Evolutionary conservation across 345 rosid species (phyloP).

Genomic region (Hibiscus mutabilis): DNA sequence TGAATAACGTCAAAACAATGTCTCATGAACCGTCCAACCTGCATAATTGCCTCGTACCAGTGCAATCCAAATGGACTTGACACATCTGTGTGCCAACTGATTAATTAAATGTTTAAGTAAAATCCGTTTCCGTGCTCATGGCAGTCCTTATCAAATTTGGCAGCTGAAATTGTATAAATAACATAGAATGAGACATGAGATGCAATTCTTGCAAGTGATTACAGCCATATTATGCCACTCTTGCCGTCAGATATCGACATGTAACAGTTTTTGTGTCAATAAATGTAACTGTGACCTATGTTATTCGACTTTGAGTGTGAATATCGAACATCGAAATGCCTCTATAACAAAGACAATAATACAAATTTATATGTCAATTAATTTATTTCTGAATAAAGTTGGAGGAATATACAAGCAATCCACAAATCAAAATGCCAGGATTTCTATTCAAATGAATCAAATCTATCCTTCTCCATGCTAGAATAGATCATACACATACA

Average conservation of each 20-base stretch:
- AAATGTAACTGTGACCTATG: background rate
- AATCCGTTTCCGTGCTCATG: too few species aligned
- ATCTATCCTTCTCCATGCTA: slow-evolving; percentile 19
- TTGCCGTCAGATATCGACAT: background rate
- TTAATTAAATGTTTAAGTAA: too few species aligned
- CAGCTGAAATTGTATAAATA: too few species aligned
- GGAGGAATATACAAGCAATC: background rate
- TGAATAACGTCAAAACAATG: background rate
- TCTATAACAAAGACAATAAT: too few species aligned
- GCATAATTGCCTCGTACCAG: background rate
- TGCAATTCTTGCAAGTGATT: background rate
- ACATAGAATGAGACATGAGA: too few species aligned
- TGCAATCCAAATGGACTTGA: background rate
- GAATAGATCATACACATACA: slow-evolving; percentile 15
- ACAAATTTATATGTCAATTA: background rate
- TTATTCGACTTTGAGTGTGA: too few species aligned
- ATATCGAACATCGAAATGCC: too few species aligned
- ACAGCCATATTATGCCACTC: background rate
- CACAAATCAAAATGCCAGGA: slow-evolving; percentile 18
- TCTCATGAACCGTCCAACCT: background rate
- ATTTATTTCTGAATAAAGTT: slow-evolving; percentile 5
- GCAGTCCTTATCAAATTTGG: too few species aligned
- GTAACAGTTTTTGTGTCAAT: background rate
- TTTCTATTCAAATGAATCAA: slow-evolving; percentile 16
- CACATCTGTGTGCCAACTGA: too few species aligned